Evolutionary conservation across 2,329 filamentous ascomycete species (phyloP), one percentile per base, ranked within the genome.

Genomic region (Phoma sp.): DNA sequence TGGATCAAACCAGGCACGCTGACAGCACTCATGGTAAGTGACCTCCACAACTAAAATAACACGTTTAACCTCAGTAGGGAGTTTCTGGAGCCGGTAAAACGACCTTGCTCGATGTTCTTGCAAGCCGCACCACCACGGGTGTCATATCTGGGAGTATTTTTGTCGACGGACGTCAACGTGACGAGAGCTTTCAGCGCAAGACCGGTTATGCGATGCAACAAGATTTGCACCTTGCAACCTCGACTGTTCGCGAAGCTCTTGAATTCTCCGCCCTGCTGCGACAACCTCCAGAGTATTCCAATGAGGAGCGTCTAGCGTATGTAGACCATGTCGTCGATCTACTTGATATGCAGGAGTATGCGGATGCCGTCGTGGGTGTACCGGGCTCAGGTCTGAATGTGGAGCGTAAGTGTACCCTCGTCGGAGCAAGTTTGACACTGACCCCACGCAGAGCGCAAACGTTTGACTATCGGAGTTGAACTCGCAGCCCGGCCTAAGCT

Each of bases 11-110:
- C 82, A 2, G 83, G 82, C 2, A 81, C 78, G 1, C 70, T 84
- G 22, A 70, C 68, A 1, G 66, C 68, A 4, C 59, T 71, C 0
- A 71, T 72, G 71, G 89, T 66, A 61, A 49, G 50, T 14, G 25
- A 24, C n/a, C 7, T 4, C 14, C 22, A 7, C 14, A 22, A 4
- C 11, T 0, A 50, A 27, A 13, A n/a, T 14, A 4, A 45, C n/a
- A 11, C 2, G 9, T 29, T 38, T 55, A 43, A 55, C 13, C 9
- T 11, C 13, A n/a, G 25, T 25, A 62, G 91, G 89, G 91, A 75
- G 90, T 91, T 7, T 91, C 88, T 25, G 91, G 92, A 58, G 92
- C 92, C 9, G 92, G 92, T 48, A 96, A 96, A 75, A 96, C 92
- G 0, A 96, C 91, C 0, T 82, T 96, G 24, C 79, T 96, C n/a